Base-by-base conservation (phyloP, 2,329 filamentous ascomycete genomes). In the Aspergillus transmontanensis region DNA sequence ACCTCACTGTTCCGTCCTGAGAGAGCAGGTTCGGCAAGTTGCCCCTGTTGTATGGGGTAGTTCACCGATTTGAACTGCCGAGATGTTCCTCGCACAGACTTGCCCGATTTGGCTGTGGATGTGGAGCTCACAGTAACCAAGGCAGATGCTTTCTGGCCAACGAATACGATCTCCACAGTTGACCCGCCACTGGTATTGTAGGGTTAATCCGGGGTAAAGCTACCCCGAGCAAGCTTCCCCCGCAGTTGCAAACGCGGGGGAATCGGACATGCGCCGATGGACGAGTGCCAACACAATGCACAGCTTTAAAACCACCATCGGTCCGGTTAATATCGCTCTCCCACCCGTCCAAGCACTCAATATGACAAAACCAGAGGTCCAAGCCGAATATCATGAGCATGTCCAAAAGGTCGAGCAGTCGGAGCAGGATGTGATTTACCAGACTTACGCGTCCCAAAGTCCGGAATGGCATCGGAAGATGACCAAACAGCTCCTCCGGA, bases 391-490 rank as follows among this genome's bases (percentile, higher is more conserved):
- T 7, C 50, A 21, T 12, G 50, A 53, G 50, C 6, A 53, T 14
- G n/a, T 12, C 10, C 50, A 53, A 7, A 32, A 53, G 26, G 26
- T 53, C 1, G 16, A 34, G n/a, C 26, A 53, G 19, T 53, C 28
- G 16, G 66, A 69, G 26, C 70, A 71, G 34, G 69, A 72, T 69
- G 70, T 63, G 6, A 61, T 73, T 6, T 74, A 74, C 23, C 66
- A 72, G 53, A 67, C 65, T 7, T 73, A 74, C 58, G 69, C 63
- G 6, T 64, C 71, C 10, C 71, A 73, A 46, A 63, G 66, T 51
- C 59, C 65, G 7, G 69, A 74, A 64, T 73, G 71, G 71, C 71
- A 73, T 58, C 65, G 61, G 26, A 58, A 67, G 30, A 72, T 70
- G 70, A 72, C 68, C 48, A 57, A 62, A 1, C 64, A 67, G 50